Evolutionary conservation across 1,284 basidiomycete species (phyloP).

Genomic region (Hortiboletus rubellus): DNA sequence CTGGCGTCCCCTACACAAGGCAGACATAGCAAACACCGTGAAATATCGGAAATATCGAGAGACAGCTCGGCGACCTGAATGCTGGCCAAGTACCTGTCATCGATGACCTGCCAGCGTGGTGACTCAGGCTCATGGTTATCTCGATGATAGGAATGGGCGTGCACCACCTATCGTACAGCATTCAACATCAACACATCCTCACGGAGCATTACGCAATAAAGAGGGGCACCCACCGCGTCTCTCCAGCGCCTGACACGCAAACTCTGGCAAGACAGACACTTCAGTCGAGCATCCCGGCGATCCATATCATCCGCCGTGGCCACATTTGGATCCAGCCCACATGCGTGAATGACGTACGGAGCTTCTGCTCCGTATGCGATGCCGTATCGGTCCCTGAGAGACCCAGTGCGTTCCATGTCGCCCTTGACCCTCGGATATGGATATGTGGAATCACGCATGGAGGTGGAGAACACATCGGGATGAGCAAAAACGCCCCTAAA

Average conservation of each 20-base stretch:
- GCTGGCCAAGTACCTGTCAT: not conserved
- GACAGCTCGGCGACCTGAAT: not conserved
- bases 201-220: not conserved
- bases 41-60: not conserved
- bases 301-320: not conserved
- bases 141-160: not conserved
- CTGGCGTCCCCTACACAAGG: not conserved
- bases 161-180: not conserved
- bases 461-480: not conserved
- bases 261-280: not conserved
- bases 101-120: not conserved
- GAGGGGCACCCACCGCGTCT: not conserved
- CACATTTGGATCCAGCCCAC: not conserved
- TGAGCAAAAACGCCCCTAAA: not conserved
- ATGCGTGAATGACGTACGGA: not conserved
- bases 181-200: not conserved
- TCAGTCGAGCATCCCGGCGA: not conserved
- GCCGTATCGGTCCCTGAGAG: not conserved
- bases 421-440: not conserved
- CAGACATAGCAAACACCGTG: not conserved
- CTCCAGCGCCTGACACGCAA: not conserved
- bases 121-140: not conserved
- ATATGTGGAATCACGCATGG: not conserved
- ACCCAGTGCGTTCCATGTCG: not conserved
- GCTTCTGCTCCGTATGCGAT: not conserved